Base-by-base conservation (phyloP, 2,329 filamentous ascomycete species). In the Chaetomium sp. region DNA sequence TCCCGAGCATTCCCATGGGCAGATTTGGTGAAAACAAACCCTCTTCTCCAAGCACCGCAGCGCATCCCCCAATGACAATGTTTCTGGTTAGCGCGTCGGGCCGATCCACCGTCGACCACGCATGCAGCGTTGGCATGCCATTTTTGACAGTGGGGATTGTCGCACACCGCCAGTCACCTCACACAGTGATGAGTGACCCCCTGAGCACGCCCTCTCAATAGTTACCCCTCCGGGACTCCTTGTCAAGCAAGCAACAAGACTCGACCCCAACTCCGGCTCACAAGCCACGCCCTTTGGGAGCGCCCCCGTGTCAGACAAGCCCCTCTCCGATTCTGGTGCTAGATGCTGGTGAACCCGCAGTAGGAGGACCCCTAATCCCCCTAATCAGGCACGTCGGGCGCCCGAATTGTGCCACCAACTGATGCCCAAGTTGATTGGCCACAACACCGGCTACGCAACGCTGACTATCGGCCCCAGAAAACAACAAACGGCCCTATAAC, bases 351-450 rank as follows among this genome's bases (percentile, higher is more conserved):
- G 44, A 52, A 56, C 40, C 33, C 27, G 27, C 5, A 19, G 49
- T 49, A 43, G 33, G 19, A 27, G 19, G 19, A 27, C 19, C 19
- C 19, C 19, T 27, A 27, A 27, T 27, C 19, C 19, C 19, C 19
- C 19, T 4, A 52, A 11, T 27, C 19, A 52, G 54, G 40, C 12
- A 49, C 37, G 10, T n/a, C 40, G 44, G 35, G 19, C 19, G 19
- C 19, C 19, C 19, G 19, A 42, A 41, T 11, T 14, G 14, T 19
- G 44, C 40, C 45, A 34, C 19, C 19, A 27, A 27, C 19, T 27
- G 19, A 27, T 27, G 19, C 19, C 19, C 19, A 27, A 27, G 42
- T 45, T 58, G 56, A 54, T 56, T 56, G 53, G 53, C 50, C 53
- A 50, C 50, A 49, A 35, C 36, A 46, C 19, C 47, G 56, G 41